phyloP scores from a whole-genome alignment of 1,284 basidiomycete genomes.

The Puccinia polysora region DNA sequence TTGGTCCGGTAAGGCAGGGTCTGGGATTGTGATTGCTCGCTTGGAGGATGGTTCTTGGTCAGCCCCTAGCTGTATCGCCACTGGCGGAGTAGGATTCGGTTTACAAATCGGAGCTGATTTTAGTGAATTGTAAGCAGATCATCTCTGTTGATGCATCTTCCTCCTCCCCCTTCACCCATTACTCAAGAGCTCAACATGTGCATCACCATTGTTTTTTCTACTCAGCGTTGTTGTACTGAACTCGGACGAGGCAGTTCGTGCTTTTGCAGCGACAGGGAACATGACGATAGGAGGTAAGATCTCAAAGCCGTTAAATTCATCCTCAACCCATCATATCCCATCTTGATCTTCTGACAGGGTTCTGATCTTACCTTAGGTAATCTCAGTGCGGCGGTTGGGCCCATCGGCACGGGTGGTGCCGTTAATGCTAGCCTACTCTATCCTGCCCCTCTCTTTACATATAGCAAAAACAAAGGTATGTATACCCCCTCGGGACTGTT shows the following conservation, averaged over 20 bases:
- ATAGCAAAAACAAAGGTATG: slow-evolving; percentile 86
- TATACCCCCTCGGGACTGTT: slow-evolving; percentile 29
- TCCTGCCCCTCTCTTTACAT: slow-evolving; percentile 95
- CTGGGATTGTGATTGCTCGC: slow-evolving; percentile 87
- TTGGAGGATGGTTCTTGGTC: slow-evolving; percentile 95
- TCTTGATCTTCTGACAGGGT: background rate
- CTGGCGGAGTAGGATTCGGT: slow-evolving; percentile 85
- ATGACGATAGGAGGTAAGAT: slow-evolving; percentile 73
- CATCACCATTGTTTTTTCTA: no score
- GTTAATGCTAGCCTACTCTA: slow-evolving; percentile 81
- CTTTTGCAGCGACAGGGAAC: slow-evolving; percentile 92
- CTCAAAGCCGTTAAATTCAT: background rate
- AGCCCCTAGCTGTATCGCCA: slow-evolving; percentile 95
- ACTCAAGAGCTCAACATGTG: no score
- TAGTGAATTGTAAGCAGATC: slow-evolving; percentile 39
- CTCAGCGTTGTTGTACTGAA: slow-evolving; percentile 81
- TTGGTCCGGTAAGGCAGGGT: slow-evolving; percentile 51
- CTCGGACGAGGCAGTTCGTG: slow-evolving; percentile 87
- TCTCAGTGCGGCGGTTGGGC: slow-evolving; percentile 63
- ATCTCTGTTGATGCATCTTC: background rate
- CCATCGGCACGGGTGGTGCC: slow-evolving; percentile 89
- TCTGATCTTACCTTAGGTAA: slow-evolving; percentile 10
- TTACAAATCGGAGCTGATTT: slow-evolving; percentile 75
- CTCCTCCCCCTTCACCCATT: no score
- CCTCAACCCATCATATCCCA: slow-evolving; percentile 44